phyloP scores from a whole-genome alignment of 148 eudicot species.

The Persicaria maculosa region DNA sequence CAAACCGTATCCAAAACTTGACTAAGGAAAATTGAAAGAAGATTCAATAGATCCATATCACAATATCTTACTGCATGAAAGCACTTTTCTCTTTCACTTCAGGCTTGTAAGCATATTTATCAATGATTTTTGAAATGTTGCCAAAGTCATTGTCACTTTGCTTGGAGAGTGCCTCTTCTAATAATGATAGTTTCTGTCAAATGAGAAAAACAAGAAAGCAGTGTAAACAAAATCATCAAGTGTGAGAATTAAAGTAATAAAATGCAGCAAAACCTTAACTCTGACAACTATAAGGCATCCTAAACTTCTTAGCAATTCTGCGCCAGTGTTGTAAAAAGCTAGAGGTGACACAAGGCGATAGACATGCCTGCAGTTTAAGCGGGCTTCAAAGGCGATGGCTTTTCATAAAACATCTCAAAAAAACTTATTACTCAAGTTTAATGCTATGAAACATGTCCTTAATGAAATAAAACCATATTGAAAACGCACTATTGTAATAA shows the following conservation, averaged over 20 bases:
- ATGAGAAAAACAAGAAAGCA: conserved; percentile 3
- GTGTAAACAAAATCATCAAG: conserved; percentile 4
- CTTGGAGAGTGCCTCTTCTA: conserved; percentile 59
- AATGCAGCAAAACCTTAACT: background rate
- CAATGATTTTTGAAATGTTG: conserved; percentile 37
- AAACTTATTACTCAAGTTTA: no score
- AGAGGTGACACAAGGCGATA: no score
- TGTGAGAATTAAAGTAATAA: background rate
- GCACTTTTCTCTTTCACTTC: conserved; percentile 60
- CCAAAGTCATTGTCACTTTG: conserved; percentile 37
- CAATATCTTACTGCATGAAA: conserved; percentile 44
- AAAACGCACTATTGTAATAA: no score
- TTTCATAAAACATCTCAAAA: no score
- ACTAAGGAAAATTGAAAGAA: background rate
- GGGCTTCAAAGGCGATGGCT: no score
- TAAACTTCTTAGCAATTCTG: background rate
- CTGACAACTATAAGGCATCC: background rate
- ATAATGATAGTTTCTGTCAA: conserved; percentile 49
- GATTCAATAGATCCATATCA: background rate
- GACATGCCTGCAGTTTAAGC: no score
- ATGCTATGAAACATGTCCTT: no score
- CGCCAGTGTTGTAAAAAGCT: no score
- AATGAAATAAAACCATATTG: no score
- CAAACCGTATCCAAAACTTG: background rate
- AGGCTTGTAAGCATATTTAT: conserved; percentile 51